Evolutionary conservation across 495 filamentous ascomycete genomes (phyloP).

Genomic region (Cercophora samala): DNA sequence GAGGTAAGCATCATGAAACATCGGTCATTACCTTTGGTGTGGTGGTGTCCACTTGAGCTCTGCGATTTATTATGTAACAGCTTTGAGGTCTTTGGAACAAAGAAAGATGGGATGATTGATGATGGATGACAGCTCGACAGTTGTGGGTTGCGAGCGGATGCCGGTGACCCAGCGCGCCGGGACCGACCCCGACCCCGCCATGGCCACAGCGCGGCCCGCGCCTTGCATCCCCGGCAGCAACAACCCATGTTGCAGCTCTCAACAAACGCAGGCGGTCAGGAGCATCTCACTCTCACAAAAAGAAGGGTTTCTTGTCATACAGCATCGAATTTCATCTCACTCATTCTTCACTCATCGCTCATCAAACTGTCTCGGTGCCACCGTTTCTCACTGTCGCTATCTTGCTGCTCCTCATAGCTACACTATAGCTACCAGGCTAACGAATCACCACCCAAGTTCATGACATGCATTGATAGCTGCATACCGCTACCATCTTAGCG

Average conservation of each 20-base stretch:
- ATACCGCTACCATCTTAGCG: background rate
- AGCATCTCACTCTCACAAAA: background rate
- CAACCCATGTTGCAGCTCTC: background rate
- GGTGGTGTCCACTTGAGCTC: background rate
- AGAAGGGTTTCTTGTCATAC: background rate
- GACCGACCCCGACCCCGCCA: background rate
- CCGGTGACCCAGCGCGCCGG: background rate
- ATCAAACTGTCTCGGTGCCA: background rate
- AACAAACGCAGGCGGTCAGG: background rate
- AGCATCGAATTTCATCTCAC: background rate
- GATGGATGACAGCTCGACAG: background rate
- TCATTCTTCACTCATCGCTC: background rate
- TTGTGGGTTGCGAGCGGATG: background rate
- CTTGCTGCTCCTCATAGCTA: background rate
- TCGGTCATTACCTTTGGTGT: background rate
- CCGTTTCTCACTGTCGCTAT: background rate
- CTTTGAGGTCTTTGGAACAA: background rate
- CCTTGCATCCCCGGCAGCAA: background rate
- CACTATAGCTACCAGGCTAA: background rate
- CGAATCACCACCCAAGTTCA: background rate
- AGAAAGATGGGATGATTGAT: background rate
- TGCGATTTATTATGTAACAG: too few species aligned
- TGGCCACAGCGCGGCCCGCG: background rate
- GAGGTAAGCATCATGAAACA: background rate
- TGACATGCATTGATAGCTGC: background rate